Evolutionary conservation across 257 asterid genomes (phyloP).

Genomic region (Salvia rosmarinus): DNA sequence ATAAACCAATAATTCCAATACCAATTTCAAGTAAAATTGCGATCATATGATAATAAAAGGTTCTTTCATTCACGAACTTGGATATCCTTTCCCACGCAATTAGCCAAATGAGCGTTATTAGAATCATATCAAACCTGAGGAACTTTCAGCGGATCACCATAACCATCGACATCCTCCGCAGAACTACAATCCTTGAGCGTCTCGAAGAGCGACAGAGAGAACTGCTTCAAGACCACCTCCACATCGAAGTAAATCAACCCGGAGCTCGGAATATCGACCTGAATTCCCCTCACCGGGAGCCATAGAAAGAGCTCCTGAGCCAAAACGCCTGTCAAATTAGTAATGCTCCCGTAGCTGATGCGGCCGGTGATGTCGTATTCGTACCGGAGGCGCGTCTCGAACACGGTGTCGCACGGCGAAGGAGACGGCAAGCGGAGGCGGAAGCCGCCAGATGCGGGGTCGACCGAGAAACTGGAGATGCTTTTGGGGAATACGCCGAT

Average conservation of each 20-base stretch:
- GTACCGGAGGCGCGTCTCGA: slow-evolving; percentile 67
- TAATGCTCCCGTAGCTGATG: slow-evolving; percentile 50
- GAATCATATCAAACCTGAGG: slow-evolving; percentile 45
- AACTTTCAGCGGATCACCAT: slow-evolving; percentile 22
- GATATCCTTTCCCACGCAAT: neutral
- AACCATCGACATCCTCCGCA: slow-evolving; percentile 16
- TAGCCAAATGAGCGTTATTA: neutral
- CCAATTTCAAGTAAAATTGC: neutral
- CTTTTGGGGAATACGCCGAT: slow-evolving; percentile 69
- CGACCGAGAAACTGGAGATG: slow-evolving; percentile 50
- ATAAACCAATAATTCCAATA: neutral
- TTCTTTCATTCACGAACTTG: neutral
- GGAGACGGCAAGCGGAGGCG: slow-evolving; percentile 49
- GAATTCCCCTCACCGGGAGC: slow-evolving; percentile 69
- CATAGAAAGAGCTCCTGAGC: slow-evolving; percentile 76
- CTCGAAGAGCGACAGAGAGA: slow-evolving; percentile 71
- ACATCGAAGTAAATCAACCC: slow-evolving; percentile 86
- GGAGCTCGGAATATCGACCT: slow-evolving; percentile 81
- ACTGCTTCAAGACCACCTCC: slow-evolving; percentile 75
- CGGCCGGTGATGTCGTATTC: slow-evolving; percentile 55
- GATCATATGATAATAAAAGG: neutral
- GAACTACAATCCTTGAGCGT: slow-evolving; percentile 64
- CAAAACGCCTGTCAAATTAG: slow-evolving; percentile 58
- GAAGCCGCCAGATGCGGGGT: slow-evolving; percentile 53
- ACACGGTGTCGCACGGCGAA: slow-evolving; percentile 65